Conservation (phyloP, 495 filamentous ascomycete species). For the Hypoxylon crocopeplum region DNA sequence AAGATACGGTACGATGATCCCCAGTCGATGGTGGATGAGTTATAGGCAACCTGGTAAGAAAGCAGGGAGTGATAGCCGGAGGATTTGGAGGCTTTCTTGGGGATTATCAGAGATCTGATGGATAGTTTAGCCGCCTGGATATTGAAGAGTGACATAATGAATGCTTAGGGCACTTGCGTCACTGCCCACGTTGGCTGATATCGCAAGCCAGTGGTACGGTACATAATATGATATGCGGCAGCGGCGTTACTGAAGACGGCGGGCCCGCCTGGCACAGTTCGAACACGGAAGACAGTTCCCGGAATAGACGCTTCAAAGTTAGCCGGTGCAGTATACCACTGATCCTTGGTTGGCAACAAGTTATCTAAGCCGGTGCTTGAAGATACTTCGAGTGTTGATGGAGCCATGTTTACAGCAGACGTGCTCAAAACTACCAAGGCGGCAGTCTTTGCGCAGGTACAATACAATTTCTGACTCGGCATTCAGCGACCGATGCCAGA, state of each 20-base stretch:
- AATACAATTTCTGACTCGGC: too few relatives aligned
- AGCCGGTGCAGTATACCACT: slow-evolving; percentile 53
- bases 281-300: slow-evolving; percentile 52
- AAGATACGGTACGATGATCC: slow-evolving; percentile 17
- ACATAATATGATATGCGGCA: slow-evolving; percentile 49
- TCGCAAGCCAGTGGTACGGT: slow-evolving; percentile 53
- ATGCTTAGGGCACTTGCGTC: slow-evolving; percentile 38
- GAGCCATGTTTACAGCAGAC: neutral
- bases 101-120: slow-evolving; percentile 47
- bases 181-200: slow-evolving; percentile 54
- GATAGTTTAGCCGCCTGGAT: neutral
- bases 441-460: too few relatives aligned
- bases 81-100: slow-evolving; percentile 29
- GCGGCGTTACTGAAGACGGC: slow-evolving; percentile 1
- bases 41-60: slow-evolving; percentile 55
- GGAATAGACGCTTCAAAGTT: slow-evolving; percentile 46
- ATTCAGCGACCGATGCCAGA: too few relatives aligned
- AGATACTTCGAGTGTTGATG: too few relatives aligned
- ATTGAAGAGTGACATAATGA: slow-evolving; percentile 12
- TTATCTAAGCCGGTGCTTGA: neutral
- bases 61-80: slow-evolving; percentile 41
- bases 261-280: slow-evolving; percentile 44
- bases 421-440: too few relatives aligned
- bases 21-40: slow-evolving; percentile 43
- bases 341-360: slow-evolving; percentile 45